A percentile compares a stretch with the other conserved stretches of the same genome.
These are phyloP conservation scores for Aspergillus vadensis DNA, from an alignment of 2,329 filamentous ascomycete species.

Conservation along the genomic window DNA sequence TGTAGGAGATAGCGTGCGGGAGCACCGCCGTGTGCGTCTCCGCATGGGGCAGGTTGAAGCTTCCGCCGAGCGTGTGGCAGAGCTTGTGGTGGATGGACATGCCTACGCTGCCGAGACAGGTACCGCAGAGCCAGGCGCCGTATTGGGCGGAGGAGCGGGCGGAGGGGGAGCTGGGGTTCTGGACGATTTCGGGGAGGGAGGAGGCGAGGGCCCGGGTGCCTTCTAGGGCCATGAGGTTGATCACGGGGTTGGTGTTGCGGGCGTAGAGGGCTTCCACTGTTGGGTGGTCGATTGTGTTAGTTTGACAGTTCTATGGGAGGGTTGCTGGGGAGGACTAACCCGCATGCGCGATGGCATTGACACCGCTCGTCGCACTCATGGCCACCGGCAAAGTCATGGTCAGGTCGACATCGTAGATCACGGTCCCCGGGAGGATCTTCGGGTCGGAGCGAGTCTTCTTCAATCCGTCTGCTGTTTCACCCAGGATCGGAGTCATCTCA, in stretches of 20 bases:
- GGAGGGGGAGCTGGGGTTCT: slow-evolving; percentile 46
- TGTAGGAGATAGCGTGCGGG: slow-evolving; percentile 65
- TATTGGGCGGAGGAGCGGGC: slow-evolving; percentile 60
- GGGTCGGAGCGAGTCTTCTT: slow-evolving; percentile 62
- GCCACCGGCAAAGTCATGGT: slow-evolving; percentile 59
- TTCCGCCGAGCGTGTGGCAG: slow-evolving; percentile 65
- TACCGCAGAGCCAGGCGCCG: slow-evolving; percentile 66
- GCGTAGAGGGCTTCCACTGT: slow-evolving; percentile 65
- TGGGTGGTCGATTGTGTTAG: neutral
- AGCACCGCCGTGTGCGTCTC: slow-evolving; percentile 66
- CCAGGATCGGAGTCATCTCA: slow-evolving; percentile 67
- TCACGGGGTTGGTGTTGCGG: slow-evolving; percentile 62
- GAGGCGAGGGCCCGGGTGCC: slow-evolving; percentile 57
- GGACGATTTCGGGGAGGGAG: slow-evolving; percentile 56
- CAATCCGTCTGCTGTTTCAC: slow-evolving; percentile 60
- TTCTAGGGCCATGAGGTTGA: slow-evolving; percentile 60
- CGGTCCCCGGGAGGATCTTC: slow-evolving; percentile 61
- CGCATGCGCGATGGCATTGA: slow-evolving; percentile 68
- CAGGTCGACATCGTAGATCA: slow-evolving; percentile 67
- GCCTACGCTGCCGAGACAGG: slow-evolving; percentile 60
- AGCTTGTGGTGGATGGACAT: slow-evolving; percentile 71
- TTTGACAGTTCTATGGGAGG: too few relatives aligned
- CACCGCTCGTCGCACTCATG: slow-evolving; percentile 60
- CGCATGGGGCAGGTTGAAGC: slow-evolving; percentile 65
- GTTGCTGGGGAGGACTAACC: slow-evolving; percentile 36